Percentiles rank a stretch among this genome's conserved stretches.
Conservation (phyloP, 2,329 filamentous ascomycete genomes). For the Xylogone sp. region DNA sequence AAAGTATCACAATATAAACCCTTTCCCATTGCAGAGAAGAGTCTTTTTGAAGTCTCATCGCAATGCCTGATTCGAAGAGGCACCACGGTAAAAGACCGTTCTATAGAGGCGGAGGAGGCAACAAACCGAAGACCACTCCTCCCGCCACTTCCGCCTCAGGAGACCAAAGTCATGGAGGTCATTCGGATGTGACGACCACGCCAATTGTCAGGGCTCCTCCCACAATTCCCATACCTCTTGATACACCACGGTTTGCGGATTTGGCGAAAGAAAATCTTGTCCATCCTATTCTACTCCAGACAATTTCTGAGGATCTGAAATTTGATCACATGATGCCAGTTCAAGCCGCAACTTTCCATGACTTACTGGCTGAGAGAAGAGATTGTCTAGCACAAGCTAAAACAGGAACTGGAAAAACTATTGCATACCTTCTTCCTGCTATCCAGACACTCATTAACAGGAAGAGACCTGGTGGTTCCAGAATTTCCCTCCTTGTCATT, state of each 20-base stretch:
- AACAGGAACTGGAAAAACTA: slow-evolving; percentile 94
- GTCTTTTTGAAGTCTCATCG: background rate
- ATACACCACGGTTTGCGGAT: slow-evolving; percentile 44
- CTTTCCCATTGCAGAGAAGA: too few species aligned
- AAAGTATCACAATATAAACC: too few species aligned
- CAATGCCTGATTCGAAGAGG: slow-evolving; percentile 9
- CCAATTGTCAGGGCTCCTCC: slow-evolving; percentile 25
- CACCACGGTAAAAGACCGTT: slow-evolving; percentile 16
- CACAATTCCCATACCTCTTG: slow-evolving; percentile 35
- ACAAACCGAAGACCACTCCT: slow-evolving; percentile 1
- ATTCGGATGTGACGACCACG: slow-evolving; percentile 53
- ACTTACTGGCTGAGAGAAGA: slow-evolving; percentile 66
- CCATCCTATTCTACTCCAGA: slow-evolving; percentile 42
- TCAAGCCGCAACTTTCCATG: slow-evolving; percentile 77
- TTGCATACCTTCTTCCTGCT: slow-evolving; percentile 86
- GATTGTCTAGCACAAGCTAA: slow-evolving; percentile 84
- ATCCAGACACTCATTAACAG: slow-evolving; percentile 63
- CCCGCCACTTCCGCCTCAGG: too few species aligned
- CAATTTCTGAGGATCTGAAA: slow-evolving; percentile 68
- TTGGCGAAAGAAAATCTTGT: slow-evolving; percentile 39
- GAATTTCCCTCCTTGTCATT: slow-evolving; percentile 67
- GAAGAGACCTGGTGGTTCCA: slow-evolving; percentile 35
- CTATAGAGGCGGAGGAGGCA: slow-evolving; percentile 17
- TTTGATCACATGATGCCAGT: slow-evolving; percentile 91
- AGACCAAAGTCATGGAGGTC: slow-evolving; percentile 50